These are phyloP conservation scores for Metarhizium brunneum DNA, from an alignment of 2,329 filamentous ascomycete species.

Conservation along the genomic window DNA sequence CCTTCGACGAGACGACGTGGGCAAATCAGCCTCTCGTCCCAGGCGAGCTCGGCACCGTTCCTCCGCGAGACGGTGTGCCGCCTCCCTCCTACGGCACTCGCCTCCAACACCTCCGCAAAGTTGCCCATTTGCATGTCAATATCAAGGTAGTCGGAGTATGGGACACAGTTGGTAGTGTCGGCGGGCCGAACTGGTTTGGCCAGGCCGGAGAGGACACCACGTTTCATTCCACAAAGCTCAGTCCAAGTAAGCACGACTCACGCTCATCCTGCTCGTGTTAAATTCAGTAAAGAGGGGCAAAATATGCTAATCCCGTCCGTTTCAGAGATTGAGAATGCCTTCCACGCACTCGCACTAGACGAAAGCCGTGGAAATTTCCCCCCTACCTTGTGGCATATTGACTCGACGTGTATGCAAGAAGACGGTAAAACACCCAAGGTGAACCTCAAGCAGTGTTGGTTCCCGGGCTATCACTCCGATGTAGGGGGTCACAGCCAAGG, in stretches of 20 bases:
- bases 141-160: slow-evolving; percentile 7
- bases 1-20: not conserved
- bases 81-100: not conserved
- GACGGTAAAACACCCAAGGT: slow-evolving; percentile 8
- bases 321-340: slow-evolving; percentile 38
- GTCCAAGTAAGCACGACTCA: slow-evolving; percentile 11
- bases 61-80: not conserved
- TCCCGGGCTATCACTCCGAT: slow-evolving; percentile 8
- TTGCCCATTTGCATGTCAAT: not conserved
- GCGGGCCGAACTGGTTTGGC: slow-evolving; percentile 13
- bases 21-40: not conserved
- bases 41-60: not conserved
- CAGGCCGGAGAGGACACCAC: not conserved
- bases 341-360: slow-evolving; percentile 45
- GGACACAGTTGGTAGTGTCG: slow-evolving; percentile 17
- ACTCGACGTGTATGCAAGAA: slow-evolving; percentile 5
- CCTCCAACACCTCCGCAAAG: not conserved
- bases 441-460: slow-evolving; percentile 16
- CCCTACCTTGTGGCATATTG: slow-evolving; percentile 19
- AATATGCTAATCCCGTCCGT: not conserved
- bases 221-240: slow-evolving; percentile 6
- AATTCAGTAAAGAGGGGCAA: no score
- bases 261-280: no score
- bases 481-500: not conserved
- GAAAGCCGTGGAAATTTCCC: slow-evolving; percentile 31